A percentile compares a stretch with the other conserved stretches of the same genome.
phyloP scores from a whole-genome alignment of 2,329 filamentous ascomycete genomes.

The Penicillium sp. region DNA sequence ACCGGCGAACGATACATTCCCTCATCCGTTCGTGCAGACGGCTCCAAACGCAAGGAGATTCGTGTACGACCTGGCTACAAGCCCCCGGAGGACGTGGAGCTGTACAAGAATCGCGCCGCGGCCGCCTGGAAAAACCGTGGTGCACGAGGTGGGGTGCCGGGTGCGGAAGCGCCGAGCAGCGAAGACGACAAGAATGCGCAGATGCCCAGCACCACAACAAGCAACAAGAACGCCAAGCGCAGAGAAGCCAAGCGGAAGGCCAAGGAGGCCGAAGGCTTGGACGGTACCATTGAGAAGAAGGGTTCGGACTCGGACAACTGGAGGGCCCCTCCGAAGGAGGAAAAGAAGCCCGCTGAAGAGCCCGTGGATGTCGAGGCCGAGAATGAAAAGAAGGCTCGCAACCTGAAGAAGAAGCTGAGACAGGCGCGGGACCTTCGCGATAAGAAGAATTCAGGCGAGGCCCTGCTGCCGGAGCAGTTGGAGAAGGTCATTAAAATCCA shows the following conservation, averaged over 20 bases:
- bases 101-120: conserved; percentile 91
- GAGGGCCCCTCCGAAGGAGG: conserved; percentile 30
- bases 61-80: conserved; percentile 90
- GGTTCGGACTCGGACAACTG: conserved; percentile 33
- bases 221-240: conserved; percentile 84
- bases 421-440: conserved; percentile 86
- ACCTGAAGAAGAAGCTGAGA: conserved; percentile 88
- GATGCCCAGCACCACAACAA: conserved; percentile 50
- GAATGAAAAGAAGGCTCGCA: conserved; percentile 88
- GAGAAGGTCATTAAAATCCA: conserved; percentile 97
- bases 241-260: conserved; percentile 65
- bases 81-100: conserved; percentile 90
- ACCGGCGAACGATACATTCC: conserved; percentile 88
- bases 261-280: conserved; percentile 56
- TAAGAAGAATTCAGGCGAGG: conserved; percentile 85
- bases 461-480: conserved; percentile 86
- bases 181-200: conserved; percentile 50
- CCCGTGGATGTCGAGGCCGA: conserved; percentile 68
- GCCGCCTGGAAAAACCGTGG: conserved; percentile 78
- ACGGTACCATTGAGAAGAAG: conserved; percentile 20
- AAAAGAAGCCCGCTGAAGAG: conserved; percentile 28
- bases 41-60: conserved; percentile 89
- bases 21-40: conserved; percentile 80
- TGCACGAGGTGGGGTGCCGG: conserved; percentile 68
- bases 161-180: conserved; percentile 61